Conservation (phyloP, 345 rosid species). For the Populus pruinosa region DNA sequence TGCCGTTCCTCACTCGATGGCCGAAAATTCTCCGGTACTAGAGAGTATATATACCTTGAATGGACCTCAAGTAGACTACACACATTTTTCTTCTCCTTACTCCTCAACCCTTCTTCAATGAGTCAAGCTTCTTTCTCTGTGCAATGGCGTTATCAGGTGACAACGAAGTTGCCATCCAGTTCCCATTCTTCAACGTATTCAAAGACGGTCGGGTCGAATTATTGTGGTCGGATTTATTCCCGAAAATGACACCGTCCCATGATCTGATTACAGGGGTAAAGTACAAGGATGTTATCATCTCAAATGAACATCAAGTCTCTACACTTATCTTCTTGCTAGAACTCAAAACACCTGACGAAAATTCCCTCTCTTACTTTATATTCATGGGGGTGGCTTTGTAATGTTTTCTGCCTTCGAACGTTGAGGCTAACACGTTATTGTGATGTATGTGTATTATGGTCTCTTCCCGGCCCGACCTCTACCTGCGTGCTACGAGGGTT, state of each 20-base stretch:
- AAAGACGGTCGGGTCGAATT: slow-evolving; percentile 27
- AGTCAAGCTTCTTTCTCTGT: not conserved
- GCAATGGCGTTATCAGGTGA: not conserved
- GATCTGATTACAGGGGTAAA: slow-evolving; percentile 22
- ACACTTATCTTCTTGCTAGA: slow-evolving; percentile 40
- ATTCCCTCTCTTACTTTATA: slow-evolving; percentile 37
- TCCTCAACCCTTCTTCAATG: not conserved
- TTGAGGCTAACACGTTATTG: slow-evolving; percentile 24
- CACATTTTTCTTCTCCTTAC: too few species aligned
- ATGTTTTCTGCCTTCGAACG: slow-evolving; percentile 33
- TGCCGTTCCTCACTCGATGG: too few species aligned
- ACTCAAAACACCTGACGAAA: slow-evolving; percentile 9
- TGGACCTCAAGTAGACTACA: too few species aligned
- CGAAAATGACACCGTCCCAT: slow-evolving; percentile 1
- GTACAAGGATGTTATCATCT: slow-evolving; percentile 34
- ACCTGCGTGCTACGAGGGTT: slow-evolving; percentile 44
- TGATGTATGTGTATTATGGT: slow-evolving; percentile 39
- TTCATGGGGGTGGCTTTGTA: slow-evolving; percentile 45
- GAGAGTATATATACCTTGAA: too few species aligned
- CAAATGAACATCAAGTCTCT: slow-evolving; percentile 24
- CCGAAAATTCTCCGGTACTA: too few species aligned
- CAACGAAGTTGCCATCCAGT: slow-evolving; percentile 5
- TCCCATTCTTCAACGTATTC: slow-evolving; percentile 24
- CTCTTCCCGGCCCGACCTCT: slow-evolving; percentile 40
- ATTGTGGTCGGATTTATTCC: not conserved